phyloP scores from a whole-genome alignment of 768 basidiomycete genomes.

The Russula dissimulans region DNA sequence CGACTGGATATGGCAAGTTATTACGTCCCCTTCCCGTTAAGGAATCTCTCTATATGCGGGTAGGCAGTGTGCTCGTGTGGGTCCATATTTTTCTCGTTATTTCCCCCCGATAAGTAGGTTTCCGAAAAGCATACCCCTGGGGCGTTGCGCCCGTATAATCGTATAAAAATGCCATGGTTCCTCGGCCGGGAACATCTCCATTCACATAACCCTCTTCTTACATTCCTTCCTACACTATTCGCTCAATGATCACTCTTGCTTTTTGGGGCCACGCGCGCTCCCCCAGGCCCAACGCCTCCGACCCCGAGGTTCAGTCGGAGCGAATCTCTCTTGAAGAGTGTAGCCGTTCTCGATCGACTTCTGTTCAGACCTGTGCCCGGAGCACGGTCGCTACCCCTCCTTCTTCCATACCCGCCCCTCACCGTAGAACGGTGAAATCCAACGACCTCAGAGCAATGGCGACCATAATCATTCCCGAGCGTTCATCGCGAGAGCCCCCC shows the following conservation, averaged over 20 bases:
- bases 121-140: background rate
- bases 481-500: no score
- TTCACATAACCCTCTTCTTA: background rate
- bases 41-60: background rate
- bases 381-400: background rate
- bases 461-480: no score
- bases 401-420: background rate
- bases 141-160: background rate
- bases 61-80: background rate
- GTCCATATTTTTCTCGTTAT: slow-evolving; percentile 10
- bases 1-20: background rate
- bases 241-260: background rate
- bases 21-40: background rate
- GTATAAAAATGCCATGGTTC: slow-evolving; percentile 1
- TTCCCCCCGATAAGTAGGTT: background rate
- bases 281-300: background rate
- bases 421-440: no score
- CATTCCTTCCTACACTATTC: background rate
- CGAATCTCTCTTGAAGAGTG: background rate
- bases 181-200: background rate
- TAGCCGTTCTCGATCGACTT: no score
- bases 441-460: no score
- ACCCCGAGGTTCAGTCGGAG: slow-evolving; percentile 4
- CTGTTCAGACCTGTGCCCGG: slow-evolving; percentile 6
- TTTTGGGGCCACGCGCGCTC: background rate